These are phyloP conservation scores for Cardiospermum halicacabum DNA, from an alignment of 345 rosid genomes.

Conservation along the genomic window DNA sequence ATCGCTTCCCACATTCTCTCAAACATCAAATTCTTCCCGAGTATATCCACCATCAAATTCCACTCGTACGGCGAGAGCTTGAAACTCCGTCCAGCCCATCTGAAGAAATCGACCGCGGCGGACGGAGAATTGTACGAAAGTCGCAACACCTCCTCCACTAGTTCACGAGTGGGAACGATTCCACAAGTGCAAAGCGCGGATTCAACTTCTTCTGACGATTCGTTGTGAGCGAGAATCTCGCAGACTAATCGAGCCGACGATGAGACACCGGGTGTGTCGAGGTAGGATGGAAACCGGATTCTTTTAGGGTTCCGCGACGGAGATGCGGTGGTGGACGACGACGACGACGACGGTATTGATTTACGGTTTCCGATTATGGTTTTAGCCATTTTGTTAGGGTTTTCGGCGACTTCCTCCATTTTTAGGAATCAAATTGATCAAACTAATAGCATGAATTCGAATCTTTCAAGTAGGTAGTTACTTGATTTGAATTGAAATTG, in stretches of 20 bases:
- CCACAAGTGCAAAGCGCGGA: slow-evolving; percentile 31
- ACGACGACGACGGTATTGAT: slow-evolving; percentile 7
- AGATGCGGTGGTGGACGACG: slow-evolving; percentile 14
- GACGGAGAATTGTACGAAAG: slow-evolving; percentile 34
- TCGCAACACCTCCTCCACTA: slow-evolving; percentile 40
- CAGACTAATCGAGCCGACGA: slow-evolving; percentile 28
- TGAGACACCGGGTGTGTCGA: slow-evolving; percentile 26
- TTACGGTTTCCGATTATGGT: background rate
- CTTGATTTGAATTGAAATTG: background rate
- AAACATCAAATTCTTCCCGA: slow-evolving; percentile 43
- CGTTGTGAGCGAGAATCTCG: slow-evolving; percentile 27
- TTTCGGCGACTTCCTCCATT: slow-evolving; percentile 11
- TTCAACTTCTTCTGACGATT: slow-evolving; percentile 31
- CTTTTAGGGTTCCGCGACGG: slow-evolving; percentile 8
- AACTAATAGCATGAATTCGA: background rate
- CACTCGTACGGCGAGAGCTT: slow-evolving; percentile 35
- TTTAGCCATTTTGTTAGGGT: background rate
- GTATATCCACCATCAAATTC: slow-evolving; percentile 58
- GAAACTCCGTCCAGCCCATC: slow-evolving; percentile 37
- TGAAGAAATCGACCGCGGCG: slow-evolving; percentile 43
- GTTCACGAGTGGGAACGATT: slow-evolving; percentile 27
- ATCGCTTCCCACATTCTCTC: slow-evolving; percentile 62
- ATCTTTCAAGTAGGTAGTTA: too few species aligned
- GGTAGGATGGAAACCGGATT: slow-evolving; percentile 23
- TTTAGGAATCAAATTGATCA: background rate